phyloP scores from a whole-genome alignment of 2,329 filamentous ascomycete genomes.

The Aspergillus floridensis region DNA sequence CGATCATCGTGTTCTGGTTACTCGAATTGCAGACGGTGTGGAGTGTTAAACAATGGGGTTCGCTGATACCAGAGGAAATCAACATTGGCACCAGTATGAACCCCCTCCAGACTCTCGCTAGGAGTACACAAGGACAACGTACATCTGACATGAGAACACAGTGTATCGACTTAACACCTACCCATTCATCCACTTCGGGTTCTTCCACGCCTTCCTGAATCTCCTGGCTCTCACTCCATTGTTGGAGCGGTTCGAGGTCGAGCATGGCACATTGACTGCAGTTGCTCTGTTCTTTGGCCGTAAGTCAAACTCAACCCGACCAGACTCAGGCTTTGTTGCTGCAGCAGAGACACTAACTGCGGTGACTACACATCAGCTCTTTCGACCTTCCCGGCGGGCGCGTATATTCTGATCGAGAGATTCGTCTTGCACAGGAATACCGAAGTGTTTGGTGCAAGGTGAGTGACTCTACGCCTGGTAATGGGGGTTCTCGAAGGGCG shows the following conservation, averaged over 20 bases:
- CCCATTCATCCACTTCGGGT: slow-evolving; percentile 76
- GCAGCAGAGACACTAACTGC: slow-evolving; percentile 18
- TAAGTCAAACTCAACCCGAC: slow-evolving; percentile 50
- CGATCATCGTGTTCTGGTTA: slow-evolving; percentile 69
- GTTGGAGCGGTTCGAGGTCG: slow-evolving; percentile 87
- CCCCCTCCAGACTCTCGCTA: neutral
- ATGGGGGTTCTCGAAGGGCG: neutral
- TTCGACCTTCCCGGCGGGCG: slow-evolving; percentile 74
- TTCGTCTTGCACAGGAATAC: slow-evolving; percentile 69
- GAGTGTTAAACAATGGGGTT: slow-evolving; percentile 73
- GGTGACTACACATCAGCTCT: slow-evolving; percentile 53
- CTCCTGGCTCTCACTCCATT: slow-evolving; percentile 78
- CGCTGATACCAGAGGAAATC: slow-evolving; percentile 74
- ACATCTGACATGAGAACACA: slow-evolving; percentile 40
- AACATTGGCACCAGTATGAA: slow-evolving; percentile 67
- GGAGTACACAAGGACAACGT: neutral
- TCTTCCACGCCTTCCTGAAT: slow-evolving; percentile 80
- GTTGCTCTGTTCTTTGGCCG: slow-evolving; percentile 85
- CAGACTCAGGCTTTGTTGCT: slow-evolving; percentile 1
- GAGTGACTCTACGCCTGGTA: slow-evolving; percentile 25
- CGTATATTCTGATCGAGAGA: slow-evolving; percentile 78
- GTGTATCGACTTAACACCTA: slow-evolving; percentile 94
- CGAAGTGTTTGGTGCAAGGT: slow-evolving; percentile 79
- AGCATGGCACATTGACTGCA: slow-evolving; percentile 87
- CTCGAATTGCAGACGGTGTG: slow-evolving; percentile 67